These are phyloP conservation scores for Alternaria angustiovoidea DNA, from an alignment of 2,329 filamentous ascomycete species.

Conservation along the genomic window DNA sequence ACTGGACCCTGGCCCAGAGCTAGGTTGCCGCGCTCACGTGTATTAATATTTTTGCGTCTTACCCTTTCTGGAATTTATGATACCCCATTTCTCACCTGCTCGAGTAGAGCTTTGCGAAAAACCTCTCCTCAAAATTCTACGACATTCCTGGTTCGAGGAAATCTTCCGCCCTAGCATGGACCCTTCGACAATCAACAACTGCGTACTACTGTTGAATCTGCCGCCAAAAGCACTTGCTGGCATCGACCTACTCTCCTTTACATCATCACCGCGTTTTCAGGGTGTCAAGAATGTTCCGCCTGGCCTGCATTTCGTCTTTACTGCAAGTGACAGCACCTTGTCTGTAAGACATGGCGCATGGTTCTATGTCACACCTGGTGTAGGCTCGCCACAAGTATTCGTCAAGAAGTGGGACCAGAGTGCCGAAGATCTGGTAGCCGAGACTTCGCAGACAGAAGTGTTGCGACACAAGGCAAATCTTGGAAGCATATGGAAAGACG, in stretches of 20 bases:
- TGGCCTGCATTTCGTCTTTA: conserved; percentile 70
- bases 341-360: conserved; percentile 69
- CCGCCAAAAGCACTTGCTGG: conserved; percentile 60
- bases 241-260: conserved; percentile 68
- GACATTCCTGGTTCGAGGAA: conserved; percentile 45
- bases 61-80: conserved; percentile 27
- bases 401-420: conserved; percentile 65
- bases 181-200: conserved; percentile 45
- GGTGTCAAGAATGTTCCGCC: conserved; percentile 67
- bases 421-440: conserved; percentile 56
- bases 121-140: conserved; percentile 45
- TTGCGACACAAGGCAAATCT: conserved; percentile 65
- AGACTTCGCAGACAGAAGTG: conserved; percentile 52
- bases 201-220: conserved; percentile 55
- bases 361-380: conserved; percentile 61
- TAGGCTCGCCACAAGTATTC: conserved; percentile 54
- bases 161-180: conserved; percentile 47
- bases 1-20: conserved; percentile 1
- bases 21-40: conserved; percentile 21
- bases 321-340: conserved; percentile 64
- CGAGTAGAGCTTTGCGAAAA: conserved; percentile 21
- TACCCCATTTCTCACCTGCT: conserved; percentile 27
- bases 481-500: conserved; percentile 63
- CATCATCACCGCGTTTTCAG: conserved; percentile 66
- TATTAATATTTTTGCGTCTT: conserved; percentile 15